These are phyloP conservation scores for Cryphonectria radicalis DNA, from an alignment of 2,329 filamentous ascomycete genomes.

Conservation along the genomic window DNA sequence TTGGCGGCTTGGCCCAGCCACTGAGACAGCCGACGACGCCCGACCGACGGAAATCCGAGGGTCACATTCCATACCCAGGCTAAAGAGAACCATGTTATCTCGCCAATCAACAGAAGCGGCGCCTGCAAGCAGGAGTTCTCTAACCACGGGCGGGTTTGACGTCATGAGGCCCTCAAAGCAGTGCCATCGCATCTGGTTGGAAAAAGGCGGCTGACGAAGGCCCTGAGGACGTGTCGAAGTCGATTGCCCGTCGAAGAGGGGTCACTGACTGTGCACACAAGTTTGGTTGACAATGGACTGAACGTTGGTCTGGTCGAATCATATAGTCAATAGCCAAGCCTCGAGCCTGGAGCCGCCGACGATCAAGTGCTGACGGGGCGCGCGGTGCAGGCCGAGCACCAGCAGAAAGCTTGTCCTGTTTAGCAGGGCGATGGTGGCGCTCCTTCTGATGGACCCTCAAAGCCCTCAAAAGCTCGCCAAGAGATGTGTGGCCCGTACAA, in stretches of 20 bases:
- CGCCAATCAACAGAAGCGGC: neutral
- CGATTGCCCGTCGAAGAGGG: neutral
- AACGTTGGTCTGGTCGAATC: neutral
- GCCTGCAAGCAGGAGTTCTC: neutral
- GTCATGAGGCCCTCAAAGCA: neutral
- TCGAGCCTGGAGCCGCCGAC: neutral
- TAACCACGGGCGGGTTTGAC: neutral
- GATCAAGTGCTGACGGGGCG: neutral
- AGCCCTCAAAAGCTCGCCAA: neutral
- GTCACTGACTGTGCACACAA: neutral
- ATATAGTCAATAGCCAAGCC: neutral
- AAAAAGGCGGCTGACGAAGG: neutral
- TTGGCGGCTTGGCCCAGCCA: neutral
- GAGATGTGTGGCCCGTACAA: neutral
- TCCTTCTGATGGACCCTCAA: neutral
- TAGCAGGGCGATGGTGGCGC: neutral
- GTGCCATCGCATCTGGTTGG: neutral
- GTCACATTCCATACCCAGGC: neutral
- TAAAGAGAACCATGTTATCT: neutral
- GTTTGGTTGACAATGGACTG: neutral
- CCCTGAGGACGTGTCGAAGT: neutral
- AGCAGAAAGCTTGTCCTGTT: conserved; percentile 3
- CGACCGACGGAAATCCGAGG: neutral
- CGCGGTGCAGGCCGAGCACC: neutral
- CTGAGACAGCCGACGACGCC: neutral